Conservation (phyloP, 164 flowering plant genomes). For the Akebia trifoliata region DNA sequence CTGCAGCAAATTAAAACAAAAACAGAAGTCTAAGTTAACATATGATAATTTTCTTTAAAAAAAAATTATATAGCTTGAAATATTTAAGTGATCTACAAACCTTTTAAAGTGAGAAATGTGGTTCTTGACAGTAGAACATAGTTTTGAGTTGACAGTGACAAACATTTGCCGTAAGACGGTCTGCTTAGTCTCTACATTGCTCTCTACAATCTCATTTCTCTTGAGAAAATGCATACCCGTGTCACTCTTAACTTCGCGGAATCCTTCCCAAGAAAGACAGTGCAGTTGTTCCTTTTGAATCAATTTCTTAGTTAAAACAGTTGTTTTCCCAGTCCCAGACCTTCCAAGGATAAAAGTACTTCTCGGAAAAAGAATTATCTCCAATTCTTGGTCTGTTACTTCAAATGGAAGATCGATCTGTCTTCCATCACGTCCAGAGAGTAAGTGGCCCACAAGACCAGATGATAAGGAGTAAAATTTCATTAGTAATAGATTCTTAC, state of each 20-base stretch:
- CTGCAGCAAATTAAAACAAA: too few relatives aligned
- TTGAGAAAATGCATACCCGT: neutral
- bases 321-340: conserved; percentile 90
- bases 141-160: conserved; percentile 74
- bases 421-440: conserved; percentile 46
- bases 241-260: conserved; percentile 9
- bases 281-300: conserved; percentile 44
- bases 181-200: conserved; percentile 8
- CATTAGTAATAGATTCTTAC: conserved; percentile 71
- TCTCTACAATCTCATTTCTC: conserved; percentile 2
- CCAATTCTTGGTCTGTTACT: conserved; percentile 55
- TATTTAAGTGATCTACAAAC: conserved; percentile 19
- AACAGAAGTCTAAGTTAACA: too few relatives aligned
- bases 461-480: conserved; percentile 73
- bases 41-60: too few relatives aligned
- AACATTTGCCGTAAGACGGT: conserved; percentile 58
- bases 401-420: conserved; percentile 84
- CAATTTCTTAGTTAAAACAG: conserved; percentile 69
- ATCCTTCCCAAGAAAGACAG: conserved; percentile 31
- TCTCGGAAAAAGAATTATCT: conserved; percentile 43
- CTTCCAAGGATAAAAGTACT: conserved; percentile 73
- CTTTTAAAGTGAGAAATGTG: conserved; percentile 57
- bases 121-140: conserved; percentile 58
- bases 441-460: conserved; percentile 52
- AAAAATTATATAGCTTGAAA: neutral